Conservation (phyloP, 768 basidiomycete species). For the Podaxis sp. region DNA sequence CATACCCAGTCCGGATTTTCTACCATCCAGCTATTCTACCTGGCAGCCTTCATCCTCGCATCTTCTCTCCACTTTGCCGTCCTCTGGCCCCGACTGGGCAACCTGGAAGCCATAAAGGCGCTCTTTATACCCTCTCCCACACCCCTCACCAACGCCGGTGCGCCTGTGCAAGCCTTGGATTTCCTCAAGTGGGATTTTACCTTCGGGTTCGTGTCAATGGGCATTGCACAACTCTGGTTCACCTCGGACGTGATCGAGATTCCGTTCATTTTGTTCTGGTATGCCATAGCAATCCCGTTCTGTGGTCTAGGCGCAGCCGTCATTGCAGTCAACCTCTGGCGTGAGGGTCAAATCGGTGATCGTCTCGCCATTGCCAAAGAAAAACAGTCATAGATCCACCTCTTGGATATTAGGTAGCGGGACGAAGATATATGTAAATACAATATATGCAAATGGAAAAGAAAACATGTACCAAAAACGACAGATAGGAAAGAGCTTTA, state of each 20-base stretch:
- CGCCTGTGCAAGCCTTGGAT: conserved; percentile 32
- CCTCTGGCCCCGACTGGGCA: conserved; percentile 34
- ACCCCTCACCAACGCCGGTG: conserved; percentile 26
- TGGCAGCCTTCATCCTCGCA: conserved; percentile 39
- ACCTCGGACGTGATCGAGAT: conserved; percentile 31
- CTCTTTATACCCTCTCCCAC: conserved; percentile 38
- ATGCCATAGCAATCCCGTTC: conserved; percentile 36
- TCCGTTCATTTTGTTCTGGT: conserved; percentile 40
- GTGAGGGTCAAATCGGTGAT: conserved; percentile 32
- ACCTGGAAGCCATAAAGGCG: conserved; percentile 30
- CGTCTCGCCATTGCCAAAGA: conserved; percentile 6
- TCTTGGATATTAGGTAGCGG: conserved; percentile 4
- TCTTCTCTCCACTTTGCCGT: conserved; percentile 43
- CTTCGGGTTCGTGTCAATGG: conserved; percentile 37
- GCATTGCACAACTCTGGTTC: conserved; percentile 53
- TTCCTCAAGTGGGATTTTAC: conserved; percentile 54
- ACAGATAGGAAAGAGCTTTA: neutral
- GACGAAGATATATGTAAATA: conserved; percentile 10
- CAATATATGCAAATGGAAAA: conserved; percentile 15
- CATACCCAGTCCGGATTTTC: conserved; percentile 35
- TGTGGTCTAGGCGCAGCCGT: conserved; percentile 56
- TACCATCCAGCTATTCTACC: conserved; percentile 37
- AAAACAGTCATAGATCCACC: conserved; percentile 5
- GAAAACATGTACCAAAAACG: conserved; percentile 7
- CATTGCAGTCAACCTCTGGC: conserved; percentile 47